A percentile compares a stretch with the other conserved stretches of the same genome.
These are phyloP conservation scores for Cyberlindnera maritima DNA, from an alignment of 805 yeast genomes.

Conservation along the genomic window DNA sequence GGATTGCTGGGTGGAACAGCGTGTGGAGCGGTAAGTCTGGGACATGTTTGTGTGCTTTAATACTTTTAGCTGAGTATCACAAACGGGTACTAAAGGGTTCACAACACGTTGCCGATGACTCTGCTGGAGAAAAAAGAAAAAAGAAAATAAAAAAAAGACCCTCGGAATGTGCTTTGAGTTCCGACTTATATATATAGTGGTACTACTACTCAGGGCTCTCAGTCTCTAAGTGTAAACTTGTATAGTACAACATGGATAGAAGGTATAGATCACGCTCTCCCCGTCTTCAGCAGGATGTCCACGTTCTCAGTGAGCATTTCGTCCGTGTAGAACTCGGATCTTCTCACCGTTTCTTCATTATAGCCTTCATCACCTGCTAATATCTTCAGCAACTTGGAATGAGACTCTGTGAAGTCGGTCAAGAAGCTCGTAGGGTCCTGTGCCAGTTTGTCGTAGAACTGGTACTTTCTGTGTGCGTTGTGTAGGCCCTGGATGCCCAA, in stretches of 20 bases:
- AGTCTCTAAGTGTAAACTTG: neutral
- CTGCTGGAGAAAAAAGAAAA: too few relatives aligned
- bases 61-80: too few relatives aligned
- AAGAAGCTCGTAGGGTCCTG: conserved; percentile 77
- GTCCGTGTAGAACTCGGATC: conserved; percentile 74
- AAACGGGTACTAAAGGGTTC: too few relatives aligned
- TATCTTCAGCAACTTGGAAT: conserved; percentile 80
- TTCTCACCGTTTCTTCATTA: conserved; percentile 84
- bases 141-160: neutral
- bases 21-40: conserved; percentile 77
- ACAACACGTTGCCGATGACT: conserved; percentile 5
- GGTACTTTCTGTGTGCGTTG: conserved; percentile 60
- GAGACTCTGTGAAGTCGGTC: conserved; percentile 71
- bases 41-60: conserved; percentile 14
- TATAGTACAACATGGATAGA: neutral
- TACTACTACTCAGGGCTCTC: too few relatives aligned
- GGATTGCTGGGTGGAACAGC: conserved; percentile 50
- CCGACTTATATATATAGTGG: neutral
- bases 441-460: conserved; percentile 71
- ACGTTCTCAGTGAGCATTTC: conserved; percentile 77
- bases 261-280: conserved; percentile 20
- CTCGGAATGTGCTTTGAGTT: neutral
- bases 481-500: conserved; percentile 50
- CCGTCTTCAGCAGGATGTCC: conserved; percentile 65
- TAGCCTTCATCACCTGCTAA: conserved; percentile 87